phyloP scores from a whole-genome alignment of 2,329 filamentous ascomycete species.

The Chaetomium sp. region DNA sequence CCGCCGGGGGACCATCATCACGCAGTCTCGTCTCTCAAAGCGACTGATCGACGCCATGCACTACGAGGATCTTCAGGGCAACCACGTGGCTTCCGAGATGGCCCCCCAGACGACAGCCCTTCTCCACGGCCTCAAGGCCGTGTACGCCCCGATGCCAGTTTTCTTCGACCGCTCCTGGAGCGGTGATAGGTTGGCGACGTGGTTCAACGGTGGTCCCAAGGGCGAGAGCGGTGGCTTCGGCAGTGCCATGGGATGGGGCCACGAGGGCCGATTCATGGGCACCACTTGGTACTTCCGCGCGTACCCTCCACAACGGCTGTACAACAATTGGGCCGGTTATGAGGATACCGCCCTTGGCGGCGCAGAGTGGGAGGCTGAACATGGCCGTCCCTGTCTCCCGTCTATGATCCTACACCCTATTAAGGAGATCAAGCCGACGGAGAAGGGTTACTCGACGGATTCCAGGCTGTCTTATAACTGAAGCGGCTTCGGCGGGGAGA shows the following conservation, averaged over 20 bases:
- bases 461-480: conserved; percentile 34
- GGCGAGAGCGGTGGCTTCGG: conserved; percentile 49
- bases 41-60: conserved; percentile 71
- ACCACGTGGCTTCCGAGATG: conserved; percentile 77
- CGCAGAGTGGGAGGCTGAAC: conserved; percentile 45
- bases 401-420: conserved; percentile 54
- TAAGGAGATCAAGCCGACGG: conserved; percentile 50
- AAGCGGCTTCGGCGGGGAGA: neutral
- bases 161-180: conserved; percentile 72
- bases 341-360: conserved; percentile 50
- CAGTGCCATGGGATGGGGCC: conserved; percentile 54
- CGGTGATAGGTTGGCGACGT: conserved; percentile 45
- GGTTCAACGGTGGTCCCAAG: conserved; percentile 54
- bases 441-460: conserved; percentile 37
- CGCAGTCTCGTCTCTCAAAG: conserved; percentile 66
- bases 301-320: conserved; percentile 50
- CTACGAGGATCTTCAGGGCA: conserved; percentile 63
- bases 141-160: conserved; percentile 71
- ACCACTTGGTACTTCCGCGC: conserved; percentile 57
- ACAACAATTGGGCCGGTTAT: conserved; percentile 59
- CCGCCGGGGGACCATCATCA: conserved; percentile 70
- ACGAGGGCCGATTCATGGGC: conserved; percentile 51
- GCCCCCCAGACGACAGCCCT: conserved; percentile 66
- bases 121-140: conserved; percentile 71
- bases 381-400: conserved; percentile 53